phyloP scores from a whole-genome alignment of 176 grass and related monocot species.

The Hordeum vulgare region MorexV3_pseudomolecules_assembly NC_058518.1:429142265-429142764 shows the following conservation, averaged over 20 bases:
- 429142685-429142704: not conserved
- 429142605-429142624: not conserved
- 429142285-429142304: not conserved
- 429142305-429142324: slow-evolving; percentile 31
- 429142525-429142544: not conserved
- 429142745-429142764: not conserved
- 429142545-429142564: not conserved
- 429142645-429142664: not conserved
- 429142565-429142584: not conserved
- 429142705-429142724: not conserved
- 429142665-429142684: not conserved
- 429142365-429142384: slow-evolving; percentile 76
- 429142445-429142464: slow-evolving; percentile 63
- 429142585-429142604: not conserved
- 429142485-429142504: slow-evolving; percentile 14
- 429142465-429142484: slow-evolving; percentile 65
- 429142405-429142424: slow-evolving; percentile 59
- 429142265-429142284: not conserved
- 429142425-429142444: slow-evolving; percentile 79
- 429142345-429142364: slow-evolving; percentile 73
- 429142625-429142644: not conserved
- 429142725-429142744: not conserved
- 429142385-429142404: slow-evolving; percentile 60
- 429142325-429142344: slow-evolving; percentile 85
- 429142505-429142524: slow-evolving; percentile 6